Percentiles rank a stretch among this genome's conserved stretches.
Evolutionary conservation across 805 yeast genomes (phyloP).

Genomic region (Pichia pseudocactophila): DNA sequence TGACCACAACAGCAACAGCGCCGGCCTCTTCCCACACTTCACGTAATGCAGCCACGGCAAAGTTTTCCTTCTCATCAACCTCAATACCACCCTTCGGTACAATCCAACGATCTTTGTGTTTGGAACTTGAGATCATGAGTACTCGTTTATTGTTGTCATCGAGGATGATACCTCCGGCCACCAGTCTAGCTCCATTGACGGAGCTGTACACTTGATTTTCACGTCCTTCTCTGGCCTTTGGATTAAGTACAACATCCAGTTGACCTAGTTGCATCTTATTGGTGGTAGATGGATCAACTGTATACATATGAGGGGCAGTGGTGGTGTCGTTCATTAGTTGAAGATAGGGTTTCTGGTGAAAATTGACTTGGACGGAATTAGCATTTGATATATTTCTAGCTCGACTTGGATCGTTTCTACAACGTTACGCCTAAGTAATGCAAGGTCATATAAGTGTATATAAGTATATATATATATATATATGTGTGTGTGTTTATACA

Average conservation of each 20-base stretch:
- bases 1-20: slow-evolving; percentile 51
- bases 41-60: slow-evolving; percentile 51
- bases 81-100: slow-evolving; percentile 96
- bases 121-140: slow-evolving; percentile 69
- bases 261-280: not conserved
- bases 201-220: slow-evolving; percentile 50
- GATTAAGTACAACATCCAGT: slow-evolving; percentile 17
- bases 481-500: no score
- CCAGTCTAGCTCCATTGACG: slow-evolving; percentile 68
- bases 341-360: no score
- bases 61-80: slow-evolving; percentile 54
- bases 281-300: slow-evolving; percentile 1
- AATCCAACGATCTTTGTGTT: slow-evolving; percentile 67
- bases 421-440: no score
- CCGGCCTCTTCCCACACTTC: slow-evolving; percentile 99
- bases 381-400: no score
- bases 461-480: no score
- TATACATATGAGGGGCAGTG: no score
- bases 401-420: no score
- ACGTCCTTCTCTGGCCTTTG: slow-evolving; percentile 46
- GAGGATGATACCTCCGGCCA: slow-evolving; percentile 85
- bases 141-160: slow-evolving; percentile 50
- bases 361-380: no score
- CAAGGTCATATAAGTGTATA: no score
- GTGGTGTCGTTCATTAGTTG: no score